Evolutionary conservation across 352 stramenopile genomes (phyloP), one percentile per base, ranked within the genome.

Genomic region (Globisporangium barbulae): DNA sequence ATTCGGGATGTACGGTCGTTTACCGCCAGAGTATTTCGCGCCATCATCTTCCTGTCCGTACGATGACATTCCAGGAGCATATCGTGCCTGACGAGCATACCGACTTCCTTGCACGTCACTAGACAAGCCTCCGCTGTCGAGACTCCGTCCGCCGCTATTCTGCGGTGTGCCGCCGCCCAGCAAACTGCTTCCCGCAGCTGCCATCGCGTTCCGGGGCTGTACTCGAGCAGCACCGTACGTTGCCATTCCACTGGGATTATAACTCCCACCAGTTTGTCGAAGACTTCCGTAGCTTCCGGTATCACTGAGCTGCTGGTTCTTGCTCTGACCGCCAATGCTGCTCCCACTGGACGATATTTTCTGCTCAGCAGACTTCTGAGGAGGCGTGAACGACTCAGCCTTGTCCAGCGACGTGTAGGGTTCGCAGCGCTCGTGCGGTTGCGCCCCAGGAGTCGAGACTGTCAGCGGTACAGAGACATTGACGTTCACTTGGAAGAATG

Each of bases 401-500:
- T 83, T 85, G 49, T 79, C 69, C 4, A 64, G 68, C 13, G 66
- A 59, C 0, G 66, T 50, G 44, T 65, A 70, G 13, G 57, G 68
- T 42, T 80, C 73, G 9, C 64, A 69, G 19, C 69, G 63, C 35
- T 88, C 75, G n/a, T 90, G 76, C 10, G 78, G 75, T 35, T 83
- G 79, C 6, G 61, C 75, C 13, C 69, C 81, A 13, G 80, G 82
- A 10, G 83, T 93, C 48, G 83, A 90, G 19, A 89, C 75, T 7
- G 73, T 89, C n/a, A 93, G 62, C 9, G 84, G 85, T 62, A 84
- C 81, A 0, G 79, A 79, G 57, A 91, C 80, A 62, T 89, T 91
- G 52, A 93, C 63, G 53, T 86, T 91, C 13, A 93, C 88, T 70
- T 93, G 89, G 73, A 99, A 98, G 70, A 98, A 99, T 3, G 94